Conservation (phyloP, 1,139 yeast genomes). For the Suhomyces terraborum region DNA sequence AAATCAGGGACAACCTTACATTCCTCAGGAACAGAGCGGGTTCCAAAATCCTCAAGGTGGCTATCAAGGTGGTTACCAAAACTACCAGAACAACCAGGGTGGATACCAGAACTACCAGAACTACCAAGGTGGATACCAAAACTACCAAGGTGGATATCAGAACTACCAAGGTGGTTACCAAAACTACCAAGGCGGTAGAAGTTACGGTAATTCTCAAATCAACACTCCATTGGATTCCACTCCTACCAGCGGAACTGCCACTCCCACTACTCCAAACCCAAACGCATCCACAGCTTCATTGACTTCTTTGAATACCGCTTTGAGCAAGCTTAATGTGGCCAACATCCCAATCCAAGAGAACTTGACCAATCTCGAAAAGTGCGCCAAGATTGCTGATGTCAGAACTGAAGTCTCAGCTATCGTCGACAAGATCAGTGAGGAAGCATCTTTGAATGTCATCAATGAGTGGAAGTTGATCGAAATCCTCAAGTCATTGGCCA, state of each 20-base stretch:
- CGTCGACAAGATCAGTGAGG: conserved; percentile 47
- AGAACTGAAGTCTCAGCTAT: conserved; percentile 62
- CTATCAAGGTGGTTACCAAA: conserved; percentile 12
- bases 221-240: conserved; percentile 37
- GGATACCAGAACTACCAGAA: conserved; percentile 4
- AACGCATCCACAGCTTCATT: conserved; percentile 66
- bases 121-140: conserved; percentile 14
- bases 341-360: conserved; percentile 69
- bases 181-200: conserved; percentile 6
- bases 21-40: not conserved
- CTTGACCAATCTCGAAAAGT: conserved; percentile 56
- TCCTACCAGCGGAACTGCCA: conserved; percentile 45
- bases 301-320: conserved; percentile 67
- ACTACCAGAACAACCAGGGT: conserved; percentile 6
- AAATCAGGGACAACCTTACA: not conserved
- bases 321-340: conserved; percentile 58
- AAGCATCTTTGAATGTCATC: conserved; percentile 48
- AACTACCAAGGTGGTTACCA: conserved; percentile 9
- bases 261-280: conserved; percentile 40
- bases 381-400: conserved; percentile 63
- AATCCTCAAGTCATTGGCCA: conserved; percentile 62
- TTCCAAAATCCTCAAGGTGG: conserved; percentile 1
- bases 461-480: conserved; percentile 68
- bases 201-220: conserved; percentile 15
- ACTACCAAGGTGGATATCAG: conserved; percentile 11